Evolutionary conservation across 2,329 filamentous ascomycete species (phyloP), one percentile per base, ranked within the genome.

Genomic region (Diaporthe vexans): DNA sequence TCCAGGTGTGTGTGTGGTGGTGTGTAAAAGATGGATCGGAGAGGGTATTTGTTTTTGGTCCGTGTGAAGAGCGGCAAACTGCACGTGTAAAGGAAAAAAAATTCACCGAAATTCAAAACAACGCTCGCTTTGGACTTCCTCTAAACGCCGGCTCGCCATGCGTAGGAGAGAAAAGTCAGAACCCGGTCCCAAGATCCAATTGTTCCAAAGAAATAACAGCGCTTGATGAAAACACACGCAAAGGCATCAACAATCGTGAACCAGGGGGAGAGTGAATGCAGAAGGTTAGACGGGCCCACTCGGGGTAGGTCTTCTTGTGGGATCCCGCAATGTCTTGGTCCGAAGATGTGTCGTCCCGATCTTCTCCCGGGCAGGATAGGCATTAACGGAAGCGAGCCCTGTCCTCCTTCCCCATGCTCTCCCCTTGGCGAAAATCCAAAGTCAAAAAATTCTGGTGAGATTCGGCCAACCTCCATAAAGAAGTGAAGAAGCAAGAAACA

Each of bases 401-500:
- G 54, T 54, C 40, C 29, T 43, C 61, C 72, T 61, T 74, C 74
- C 72, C 48, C 29, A n/a, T 48, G 21, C n/a, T 59, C n/a, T 59
- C 71, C 59, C 68, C 59, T 61, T 17, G 37, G 33, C 17, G 51
- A 72, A 63, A 65, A 21, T 26, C 17, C 52, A 73, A 72, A 29
- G 68, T 61, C 58, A 74, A 58, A 58, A 72, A 72, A 29, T 57
- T 13, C 13, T 52, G 48, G 65, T 51, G 63, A 54, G 56, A 58
- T 69, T 69, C 67, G 71, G 73, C 75, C 75, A 75, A 75, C 67
- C 75, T 75, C 65, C 74, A 61, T 69, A 13, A 59, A 75, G 73
- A 75, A 75, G 75, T 69, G 67, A 72, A 76, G 67, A 76, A 75
- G 75, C 67, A 73, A 75, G 68, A 74, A 33, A 58, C 13, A 63